Base-by-base conservation (phyloP, 331 rosid species). In the Arachis monticola region DNA sequence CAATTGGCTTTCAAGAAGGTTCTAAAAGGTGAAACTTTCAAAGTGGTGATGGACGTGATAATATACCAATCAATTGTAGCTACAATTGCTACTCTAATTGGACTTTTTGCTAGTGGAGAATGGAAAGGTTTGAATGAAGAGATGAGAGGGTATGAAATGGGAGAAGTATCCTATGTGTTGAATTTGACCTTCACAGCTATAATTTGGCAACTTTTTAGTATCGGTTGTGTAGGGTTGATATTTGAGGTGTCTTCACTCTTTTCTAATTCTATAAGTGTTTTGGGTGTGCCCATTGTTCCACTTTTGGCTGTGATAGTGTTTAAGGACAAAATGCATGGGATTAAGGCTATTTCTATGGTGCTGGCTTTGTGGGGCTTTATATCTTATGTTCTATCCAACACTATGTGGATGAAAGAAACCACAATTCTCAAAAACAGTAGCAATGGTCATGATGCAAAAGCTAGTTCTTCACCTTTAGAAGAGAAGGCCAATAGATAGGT, bases 161-260 rank as follows among this genome's bases (percentile, higher is more conserved):
- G 96, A 40, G 86, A 82, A 77, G 74, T 64, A 8, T 85, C 91
- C 0, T 90, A 87, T 73, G 14, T 83, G 7, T 65, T 87, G 82
- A 89, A 59, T n/a, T 4, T 92, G 44, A 67, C 35, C 22, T 87
- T 87, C 85, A 83, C 86, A 60, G 81, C 97, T 12, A 50, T 90
- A 51, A 0, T 27, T n/a, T 93, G 96, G 93, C 77, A 86, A 57
- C 61, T 88, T 0, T 87, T 69, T 8, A 0, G 46, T 12, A 22
- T 93, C 60, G 97, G 95, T 7, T 8, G 71, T 9, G 50, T 88
- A 12, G 98, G 98, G 44, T 68, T 93, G 77, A 84, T 90, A 27
- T 42, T 77, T 76, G 97, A 93, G 83, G 90, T 88, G 10, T 90
- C 98, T 57, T 75, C 98, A 0, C 77, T 93, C 11, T 93, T 90